Percentiles rank a stretch among this genome's conserved stretches.
Conservation (phyloP, 768 basidiomycete species). For the Erythrobasidium yunnanense region DNA sequence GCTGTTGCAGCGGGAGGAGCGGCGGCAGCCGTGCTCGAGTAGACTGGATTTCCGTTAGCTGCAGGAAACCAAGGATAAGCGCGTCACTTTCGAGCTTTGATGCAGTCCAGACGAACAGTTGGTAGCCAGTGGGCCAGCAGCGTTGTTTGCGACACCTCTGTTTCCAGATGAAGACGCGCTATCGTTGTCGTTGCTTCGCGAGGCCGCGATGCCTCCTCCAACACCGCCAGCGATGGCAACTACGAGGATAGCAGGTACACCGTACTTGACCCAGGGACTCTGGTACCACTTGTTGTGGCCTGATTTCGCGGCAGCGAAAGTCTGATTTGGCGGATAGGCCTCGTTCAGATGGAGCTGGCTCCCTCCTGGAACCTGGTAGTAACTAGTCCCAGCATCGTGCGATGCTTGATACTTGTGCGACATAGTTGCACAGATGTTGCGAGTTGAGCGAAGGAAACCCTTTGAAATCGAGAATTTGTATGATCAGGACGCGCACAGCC, state of each 20-base stretch:
- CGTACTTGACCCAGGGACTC: slow-evolving; percentile 19
- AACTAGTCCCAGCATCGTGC: not conserved
- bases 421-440: not conserved
- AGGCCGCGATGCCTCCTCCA: slow-evolving; percentile 6
- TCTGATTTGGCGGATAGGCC: too few relatives aligned
- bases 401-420: slow-evolving; percentile 2
- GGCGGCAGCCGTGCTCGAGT: slow-evolving; percentile 52
- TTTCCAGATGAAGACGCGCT: not conserved
- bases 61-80: not conserved
- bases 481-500: too few relatives aligned
- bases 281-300: slow-evolving; percentile 16
- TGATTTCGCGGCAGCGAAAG: too few relatives aligned
- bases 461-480: too few relatives aligned
- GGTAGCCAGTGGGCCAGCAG: not conserved
- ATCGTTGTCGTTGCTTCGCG: not conserved
- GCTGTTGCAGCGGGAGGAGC: slow-evolving; percentile 47
- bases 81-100: not conserved
- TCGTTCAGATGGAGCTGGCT: not conserved
- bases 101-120: not conserved
- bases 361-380: too few relatives aligned
- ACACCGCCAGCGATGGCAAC: slow-evolving; percentile 24
- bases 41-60: slow-evolving; percentile 37
- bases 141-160: slow-evolving; percentile 7
- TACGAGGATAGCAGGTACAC: slow-evolving; percentile 19
- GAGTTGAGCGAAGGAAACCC: too few relatives aligned